phyloP scores from a whole-genome alignment of 2,329 filamentous ascomycete genomes.

The Talaromyces sp. region DNA sequence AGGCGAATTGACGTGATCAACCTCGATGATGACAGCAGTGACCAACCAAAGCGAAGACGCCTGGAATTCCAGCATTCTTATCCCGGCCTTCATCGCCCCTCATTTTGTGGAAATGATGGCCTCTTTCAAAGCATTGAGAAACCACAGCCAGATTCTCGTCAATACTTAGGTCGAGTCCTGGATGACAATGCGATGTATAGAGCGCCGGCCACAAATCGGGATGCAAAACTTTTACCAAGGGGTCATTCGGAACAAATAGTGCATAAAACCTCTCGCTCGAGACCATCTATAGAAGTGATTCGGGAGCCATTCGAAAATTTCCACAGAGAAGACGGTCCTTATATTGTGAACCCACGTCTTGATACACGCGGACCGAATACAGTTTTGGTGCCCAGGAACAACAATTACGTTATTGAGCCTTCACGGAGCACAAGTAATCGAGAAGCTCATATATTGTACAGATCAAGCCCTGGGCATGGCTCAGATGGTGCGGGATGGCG shows the following conservation, averaged over 20 bases:
- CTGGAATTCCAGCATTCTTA: conserved; percentile 20
- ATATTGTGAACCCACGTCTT: conserved; percentile 11
- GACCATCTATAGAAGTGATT: neutral
- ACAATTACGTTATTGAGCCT: conserved; percentile 16
- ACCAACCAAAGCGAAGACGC: conserved; percentile 28
- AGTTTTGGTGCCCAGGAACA: conserved; percentile 14
- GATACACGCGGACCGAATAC: conserved; percentile 5
- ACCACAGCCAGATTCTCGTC: neutral
- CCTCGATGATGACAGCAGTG: conserved; percentile 20
- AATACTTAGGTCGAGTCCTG: neutral
- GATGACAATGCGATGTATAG: neutral
- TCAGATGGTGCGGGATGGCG: conserved; percentile 13
- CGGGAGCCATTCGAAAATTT: conserved; percentile 12
- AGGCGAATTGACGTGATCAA: conserved; percentile 16
- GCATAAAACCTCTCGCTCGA: neutral
- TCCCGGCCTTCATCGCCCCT: neutral
- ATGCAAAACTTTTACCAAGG: neutral
- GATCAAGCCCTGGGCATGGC: conserved; percentile 2
- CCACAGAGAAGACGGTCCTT: conserved; percentile 8
- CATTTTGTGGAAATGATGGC: conserved; percentile 7
- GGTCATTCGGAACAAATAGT: neutral
- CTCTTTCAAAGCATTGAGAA: conserved; percentile 1
- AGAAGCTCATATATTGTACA: neutral
- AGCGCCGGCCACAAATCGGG: neutral
- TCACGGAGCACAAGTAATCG: conserved; percentile 7